These are phyloP conservation scores for Quercus lobata DNA, from an alignment of 331 rosid species.

Conservation along the genomic window DNA sequence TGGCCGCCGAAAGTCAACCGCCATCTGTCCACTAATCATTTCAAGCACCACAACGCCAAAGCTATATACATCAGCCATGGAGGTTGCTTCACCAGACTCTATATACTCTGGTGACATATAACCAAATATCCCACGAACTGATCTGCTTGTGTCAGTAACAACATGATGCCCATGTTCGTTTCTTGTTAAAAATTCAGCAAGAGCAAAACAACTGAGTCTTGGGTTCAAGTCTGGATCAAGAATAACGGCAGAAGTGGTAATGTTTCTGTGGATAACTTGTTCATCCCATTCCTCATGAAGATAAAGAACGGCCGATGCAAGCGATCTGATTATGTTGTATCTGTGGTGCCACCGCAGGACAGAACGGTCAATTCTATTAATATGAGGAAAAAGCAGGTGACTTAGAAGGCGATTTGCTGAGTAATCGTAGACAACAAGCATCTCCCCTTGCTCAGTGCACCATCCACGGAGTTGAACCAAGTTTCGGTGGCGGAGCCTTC, in stretches of 20 bases:
- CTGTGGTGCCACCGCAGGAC: slow-evolving; percentile 63
- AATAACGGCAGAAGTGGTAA: slow-evolving; percentile 81
- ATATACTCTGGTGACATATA: slow-evolving; percentile 82
- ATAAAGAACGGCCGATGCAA: slow-evolving; percentile 77
- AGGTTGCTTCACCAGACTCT: slow-evolving; percentile 61
- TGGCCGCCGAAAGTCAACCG: slow-evolving; percentile 78
- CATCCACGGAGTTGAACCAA: slow-evolving; percentile 85
- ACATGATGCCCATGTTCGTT: slow-evolving; percentile 72
- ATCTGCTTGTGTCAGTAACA: slow-evolving; percentile 25
- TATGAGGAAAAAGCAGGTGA: slow-evolving; percentile 50
- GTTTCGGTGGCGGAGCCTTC: slow-evolving; percentile 75
- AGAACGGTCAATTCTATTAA: slow-evolving; percentile 11
- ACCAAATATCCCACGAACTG: slow-evolving; percentile 75
- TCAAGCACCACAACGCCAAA: slow-evolving; percentile 84
- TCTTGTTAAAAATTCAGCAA: slow-evolving; percentile 75
- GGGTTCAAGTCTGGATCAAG: slow-evolving; percentile 79
- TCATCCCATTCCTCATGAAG: slow-evolving; percentile 97
- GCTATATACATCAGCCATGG: slow-evolving; percentile 74
- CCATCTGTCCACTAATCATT: slow-evolving; percentile 64
- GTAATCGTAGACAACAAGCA: slow-evolving; percentile 88
- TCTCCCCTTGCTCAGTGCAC: slow-evolving; percentile 96
- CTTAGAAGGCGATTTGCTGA: slow-evolving; percentile 61
- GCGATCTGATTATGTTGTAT: slow-evolving; percentile 60
- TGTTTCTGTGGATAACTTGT: slow-evolving; percentile 76
- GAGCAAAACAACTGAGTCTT: slow-evolving; percentile 67